These are phyloP conservation scores for Coemansia sp. DNA, from an alignment of 192 early-diverging fungal species.

Conservation along the genomic window DNA sequence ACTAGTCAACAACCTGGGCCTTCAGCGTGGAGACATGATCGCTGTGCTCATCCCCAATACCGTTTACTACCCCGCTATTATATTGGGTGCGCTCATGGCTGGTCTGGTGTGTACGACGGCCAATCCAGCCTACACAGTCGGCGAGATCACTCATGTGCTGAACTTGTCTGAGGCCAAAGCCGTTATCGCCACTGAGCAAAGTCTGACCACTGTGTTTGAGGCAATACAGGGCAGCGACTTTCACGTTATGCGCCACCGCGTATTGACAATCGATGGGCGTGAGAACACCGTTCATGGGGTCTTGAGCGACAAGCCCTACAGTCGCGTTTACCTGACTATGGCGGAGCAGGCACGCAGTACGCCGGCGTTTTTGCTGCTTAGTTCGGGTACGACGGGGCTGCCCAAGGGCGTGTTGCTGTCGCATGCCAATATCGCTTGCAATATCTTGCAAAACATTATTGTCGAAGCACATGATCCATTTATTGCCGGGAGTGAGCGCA, in stretches of 20 bases:
- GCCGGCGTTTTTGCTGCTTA: conserved; percentile 44
- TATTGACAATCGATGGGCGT: conserved; percentile 32
- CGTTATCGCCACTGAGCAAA: conserved; percentile 58
- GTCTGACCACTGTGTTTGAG: conserved; percentile 16
- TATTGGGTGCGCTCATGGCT: conserved; percentile 64
- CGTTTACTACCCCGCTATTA: conserved; percentile 61
- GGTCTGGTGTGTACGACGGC: conserved; percentile 68
- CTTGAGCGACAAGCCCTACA: conserved; percentile 16
- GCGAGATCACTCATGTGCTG: conserved; percentile 77
- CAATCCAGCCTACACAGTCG: conserved; percentile 77
- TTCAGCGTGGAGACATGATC: conserved; percentile 68
- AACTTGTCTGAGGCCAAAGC: conserved; percentile 62
- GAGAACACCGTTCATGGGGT: conserved; percentile 7
- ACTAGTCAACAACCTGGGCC: conserved; percentile 48
- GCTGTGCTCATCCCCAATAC: conserved; percentile 72
- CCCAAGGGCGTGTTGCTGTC: conserved; percentile 84
- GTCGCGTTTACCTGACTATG: conserved; percentile 26
- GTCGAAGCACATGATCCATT: neutral
- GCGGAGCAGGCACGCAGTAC: conserved; percentile 16
- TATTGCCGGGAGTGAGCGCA: neutral
- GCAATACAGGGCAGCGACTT: conserved; percentile 11
- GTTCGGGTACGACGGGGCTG: conserved; percentile 54
- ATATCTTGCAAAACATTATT: conserved; percentile 51
- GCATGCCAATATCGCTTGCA: conserved; percentile 70
- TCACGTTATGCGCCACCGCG: conserved; percentile 20